Conservation (phyloP, 179 eudicot species). For the Actinidia polygama region DNA sequence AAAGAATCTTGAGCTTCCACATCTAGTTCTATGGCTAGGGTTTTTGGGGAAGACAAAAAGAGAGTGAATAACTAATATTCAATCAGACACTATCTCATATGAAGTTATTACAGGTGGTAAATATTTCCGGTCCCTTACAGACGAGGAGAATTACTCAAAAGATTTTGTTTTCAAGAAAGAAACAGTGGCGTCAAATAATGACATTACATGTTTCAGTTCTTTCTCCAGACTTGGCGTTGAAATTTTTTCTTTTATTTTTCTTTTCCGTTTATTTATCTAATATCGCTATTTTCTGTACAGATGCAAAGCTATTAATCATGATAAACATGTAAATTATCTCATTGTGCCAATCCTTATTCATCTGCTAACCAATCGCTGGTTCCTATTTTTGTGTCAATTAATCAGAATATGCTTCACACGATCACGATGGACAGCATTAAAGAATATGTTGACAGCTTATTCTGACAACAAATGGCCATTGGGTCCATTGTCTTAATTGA, state of each 20-base stretch:
- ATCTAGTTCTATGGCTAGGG: neutral
- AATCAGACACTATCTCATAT: neutral
- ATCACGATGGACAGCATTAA: too few relatives aligned
- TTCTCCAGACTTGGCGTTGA: neutral
- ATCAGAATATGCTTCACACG: neutral
- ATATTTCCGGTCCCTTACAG: neutral
- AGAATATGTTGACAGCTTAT: too few relatives aligned
- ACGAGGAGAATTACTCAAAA: neutral
- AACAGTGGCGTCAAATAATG: neutral
- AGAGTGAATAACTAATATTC: neutral
- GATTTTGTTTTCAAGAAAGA: too few relatives aligned
- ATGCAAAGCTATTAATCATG: neutral
- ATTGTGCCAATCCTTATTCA: neutral
- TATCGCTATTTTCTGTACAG: neutral
- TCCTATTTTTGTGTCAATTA: neutral
- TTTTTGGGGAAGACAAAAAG: neutral
- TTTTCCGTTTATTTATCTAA: too few relatives aligned
- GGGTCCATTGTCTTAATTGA: too few relatives aligned
- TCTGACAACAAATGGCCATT: too few relatives aligned
- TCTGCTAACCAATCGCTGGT: neutral
- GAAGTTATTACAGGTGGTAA: neutral
- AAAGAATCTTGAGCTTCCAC: conserved; percentile 8
- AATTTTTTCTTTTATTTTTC: neutral
- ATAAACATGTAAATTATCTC: neutral
- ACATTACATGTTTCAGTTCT: neutral